These are phyloP conservation scores for Metarhizium humberi DNA, from an alignment of 2,329 filamentous ascomycete genomes.

Conservation along the genomic window DNA sequence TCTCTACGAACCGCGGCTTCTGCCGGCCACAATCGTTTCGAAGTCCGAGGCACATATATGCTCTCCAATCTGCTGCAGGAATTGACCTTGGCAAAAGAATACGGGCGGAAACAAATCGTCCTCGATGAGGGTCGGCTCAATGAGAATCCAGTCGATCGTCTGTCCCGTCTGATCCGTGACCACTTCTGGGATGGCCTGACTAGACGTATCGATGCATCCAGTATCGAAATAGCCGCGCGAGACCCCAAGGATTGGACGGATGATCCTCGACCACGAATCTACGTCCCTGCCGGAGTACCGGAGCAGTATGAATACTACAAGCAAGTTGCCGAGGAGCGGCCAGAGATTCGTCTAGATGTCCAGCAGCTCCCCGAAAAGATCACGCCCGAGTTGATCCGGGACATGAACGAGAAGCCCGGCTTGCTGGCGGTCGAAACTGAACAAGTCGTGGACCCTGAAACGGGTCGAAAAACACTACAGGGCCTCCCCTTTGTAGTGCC, in stretches of 20 bases:
- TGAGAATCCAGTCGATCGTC: constrained; percentile 86
- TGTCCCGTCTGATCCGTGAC: constrained; percentile 77
- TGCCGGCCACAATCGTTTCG: constrained; percentile 77
- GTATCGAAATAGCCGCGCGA: constrained; percentile 73
- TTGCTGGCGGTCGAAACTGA: constrained; percentile 87
- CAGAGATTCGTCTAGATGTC: constrained; percentile 82
- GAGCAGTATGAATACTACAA: constrained; percentile 88
- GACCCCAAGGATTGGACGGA: constrained; percentile 95
- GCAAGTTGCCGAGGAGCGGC: constrained; percentile 65
- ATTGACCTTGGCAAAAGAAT: constrained; percentile 83
- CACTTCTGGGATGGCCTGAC: constrained; percentile 93
- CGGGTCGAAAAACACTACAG: constrained; percentile 59
- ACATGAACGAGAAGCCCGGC: constrained; percentile 80
- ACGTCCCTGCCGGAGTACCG: constrained; percentile 74
- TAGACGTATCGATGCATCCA: constrained; percentile 78
- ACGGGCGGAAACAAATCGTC: constrained; percentile 79
- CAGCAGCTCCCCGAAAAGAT: constrained; percentile 67
- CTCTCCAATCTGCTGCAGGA: constrained; percentile 94
- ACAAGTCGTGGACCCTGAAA: constrained; percentile 51
- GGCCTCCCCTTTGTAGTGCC: constrained; percentile 96
- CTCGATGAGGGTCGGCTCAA: constrained; percentile 86
- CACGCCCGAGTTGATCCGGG: constrained; percentile 70
- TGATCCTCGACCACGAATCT: constrained; percentile 83
- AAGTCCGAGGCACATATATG: constrained; percentile 94
- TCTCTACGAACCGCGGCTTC: constrained; percentile 78